Conservation (phyloP, 108 stramenopile species). For the Craspedostauros australis region DNA sequence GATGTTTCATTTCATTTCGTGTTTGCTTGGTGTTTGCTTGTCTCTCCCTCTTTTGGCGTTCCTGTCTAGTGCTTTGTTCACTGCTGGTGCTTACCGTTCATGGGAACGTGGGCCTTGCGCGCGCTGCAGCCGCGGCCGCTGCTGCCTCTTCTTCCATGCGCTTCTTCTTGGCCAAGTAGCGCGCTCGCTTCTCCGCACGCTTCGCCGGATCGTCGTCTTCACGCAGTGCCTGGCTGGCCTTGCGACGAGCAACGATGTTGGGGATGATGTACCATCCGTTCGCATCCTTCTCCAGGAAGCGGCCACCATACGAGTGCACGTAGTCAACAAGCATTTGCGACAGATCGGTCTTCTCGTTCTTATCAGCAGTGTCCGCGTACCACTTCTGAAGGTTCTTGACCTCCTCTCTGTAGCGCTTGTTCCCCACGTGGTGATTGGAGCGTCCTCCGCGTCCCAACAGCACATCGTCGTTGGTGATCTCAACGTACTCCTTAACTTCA, state of each 20-base stretch:
- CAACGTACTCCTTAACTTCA: conserved; percentile 19
- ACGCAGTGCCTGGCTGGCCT: conserved; percentile 40
- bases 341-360: conserved; percentile 38
- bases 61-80: too few species aligned
- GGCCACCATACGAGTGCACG: conserved; percentile 25
- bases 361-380: conserved; percentile 24
- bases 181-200: conserved; percentile 28
- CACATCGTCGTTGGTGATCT: conserved; percentile 22
- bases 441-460: conserved; percentile 37
- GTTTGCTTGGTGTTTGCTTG: too few species aligned
- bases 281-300: conserved; percentile 42
- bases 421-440: conserved; percentile 45
- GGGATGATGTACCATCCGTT: conserved; percentile 24
- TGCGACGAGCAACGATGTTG: conserved; percentile 34
- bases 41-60: too few species aligned
- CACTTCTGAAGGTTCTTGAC: conserved; percentile 21
- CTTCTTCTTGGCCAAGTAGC: conserved; percentile 15
- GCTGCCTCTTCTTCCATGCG: neutral
- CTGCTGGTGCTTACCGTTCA: too few species aligned
- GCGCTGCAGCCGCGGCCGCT: too few species aligned
- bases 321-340: conserved; percentile 26
- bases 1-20: too few species aligned
- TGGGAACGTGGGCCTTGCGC: too few species aligned
- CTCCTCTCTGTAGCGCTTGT: conserved; percentile 35
- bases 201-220: conserved; percentile 42